A percentile compares a stretch with the other conserved stretches of the same genome.
Evolutionary conservation across 805 yeast species (phyloP).

Genomic region (Ogataea nitratoaversa): DNA sequence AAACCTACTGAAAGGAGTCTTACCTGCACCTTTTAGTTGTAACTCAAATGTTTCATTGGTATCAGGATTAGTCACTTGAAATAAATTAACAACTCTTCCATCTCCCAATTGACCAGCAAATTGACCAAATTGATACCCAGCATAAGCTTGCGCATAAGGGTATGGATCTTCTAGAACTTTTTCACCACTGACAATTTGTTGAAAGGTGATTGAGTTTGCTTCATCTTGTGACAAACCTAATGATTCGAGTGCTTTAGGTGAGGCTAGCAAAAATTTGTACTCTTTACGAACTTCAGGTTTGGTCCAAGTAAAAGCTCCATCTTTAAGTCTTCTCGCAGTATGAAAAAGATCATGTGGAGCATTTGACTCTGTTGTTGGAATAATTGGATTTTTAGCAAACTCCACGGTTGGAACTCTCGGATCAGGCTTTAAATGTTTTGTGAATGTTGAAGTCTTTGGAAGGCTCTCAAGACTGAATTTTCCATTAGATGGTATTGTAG

Average conservation of each 20-base stretch:
- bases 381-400: constrained; percentile 25
- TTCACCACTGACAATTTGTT: constrained; percentile 57
- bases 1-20: constrained; percentile 88
- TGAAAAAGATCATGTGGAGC: constrained; percentile 37
- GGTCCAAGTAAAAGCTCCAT: constrained; percentile 72
- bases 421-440: constrained; percentile 26
- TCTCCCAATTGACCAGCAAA: constrained; percentile 98
- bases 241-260: constrained; percentile 56
- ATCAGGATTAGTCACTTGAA: constrained; percentile 52
- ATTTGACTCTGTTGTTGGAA: constrained; percentile 14
- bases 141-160: constrained; percentile 90
- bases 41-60: constrained; percentile 50
- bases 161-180: constrained; percentile 39
- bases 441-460: constrained; percentile 29
- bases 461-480: constrained; percentile 17
- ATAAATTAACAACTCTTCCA: constrained; percentile 82
- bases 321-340: constrained; percentile 45
- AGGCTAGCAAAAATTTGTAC: constrained; percentile 52
- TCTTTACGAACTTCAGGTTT: constrained; percentile 58
- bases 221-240: constrained; percentile 47
- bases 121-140: constrained; percentile 94
- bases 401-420: constrained; percentile 25
- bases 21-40: constrained; percentile 89
- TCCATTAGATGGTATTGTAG: neutral
- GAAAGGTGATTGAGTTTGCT: constrained; percentile 30